phyloP scores from a whole-genome alignment of 2,329 filamentous ascomycete genomes.

The Epicoccum sorghinum region DNA sequence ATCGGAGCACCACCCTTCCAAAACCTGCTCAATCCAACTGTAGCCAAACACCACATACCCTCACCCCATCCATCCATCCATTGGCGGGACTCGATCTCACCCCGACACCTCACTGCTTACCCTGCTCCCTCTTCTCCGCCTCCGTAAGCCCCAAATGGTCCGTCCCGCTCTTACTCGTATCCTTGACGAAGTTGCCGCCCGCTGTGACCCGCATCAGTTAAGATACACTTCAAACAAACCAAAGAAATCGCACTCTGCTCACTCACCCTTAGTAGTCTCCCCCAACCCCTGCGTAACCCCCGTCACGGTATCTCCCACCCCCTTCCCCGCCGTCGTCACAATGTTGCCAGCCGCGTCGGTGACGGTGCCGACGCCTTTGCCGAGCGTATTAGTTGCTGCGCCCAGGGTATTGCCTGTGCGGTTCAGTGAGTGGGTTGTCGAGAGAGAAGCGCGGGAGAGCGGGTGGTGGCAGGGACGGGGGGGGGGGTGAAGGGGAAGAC shows the following conservation, averaged over 20 bases:
- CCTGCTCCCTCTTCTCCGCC: constrained; percentile 24
- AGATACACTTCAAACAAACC: too few species aligned
- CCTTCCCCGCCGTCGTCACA: constrained; percentile 41
- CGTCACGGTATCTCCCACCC: constrained; percentile 43
- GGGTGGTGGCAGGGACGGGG: too few species aligned
- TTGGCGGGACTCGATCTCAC: too few species aligned
- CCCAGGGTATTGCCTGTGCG: constrained; percentile 42
- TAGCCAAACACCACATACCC: too few species aligned
- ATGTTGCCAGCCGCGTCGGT: constrained; percentile 42
- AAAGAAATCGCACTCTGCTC: not conserved
- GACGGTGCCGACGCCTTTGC: constrained; percentile 40
- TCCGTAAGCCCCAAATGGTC: constrained; percentile 27
- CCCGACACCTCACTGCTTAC: too few species aligned
- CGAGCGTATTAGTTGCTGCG: constrained; percentile 41
- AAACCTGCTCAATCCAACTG: too few species aligned
- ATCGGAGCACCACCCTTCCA: too few species aligned
- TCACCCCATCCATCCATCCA: not conserved
- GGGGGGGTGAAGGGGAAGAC: too few species aligned
- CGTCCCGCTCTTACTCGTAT: constrained; percentile 35
- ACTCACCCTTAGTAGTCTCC: constrained; percentile 43
- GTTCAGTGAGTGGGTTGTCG: not conserved
- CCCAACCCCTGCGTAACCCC: constrained; percentile 43
- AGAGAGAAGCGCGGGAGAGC: too few species aligned
- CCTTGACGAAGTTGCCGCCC: constrained; percentile 36
- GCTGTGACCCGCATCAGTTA: constrained; percentile 17